Conservation (phyloP, 768 basidiomycete species). For the Kwoniella sp. region DNA sequence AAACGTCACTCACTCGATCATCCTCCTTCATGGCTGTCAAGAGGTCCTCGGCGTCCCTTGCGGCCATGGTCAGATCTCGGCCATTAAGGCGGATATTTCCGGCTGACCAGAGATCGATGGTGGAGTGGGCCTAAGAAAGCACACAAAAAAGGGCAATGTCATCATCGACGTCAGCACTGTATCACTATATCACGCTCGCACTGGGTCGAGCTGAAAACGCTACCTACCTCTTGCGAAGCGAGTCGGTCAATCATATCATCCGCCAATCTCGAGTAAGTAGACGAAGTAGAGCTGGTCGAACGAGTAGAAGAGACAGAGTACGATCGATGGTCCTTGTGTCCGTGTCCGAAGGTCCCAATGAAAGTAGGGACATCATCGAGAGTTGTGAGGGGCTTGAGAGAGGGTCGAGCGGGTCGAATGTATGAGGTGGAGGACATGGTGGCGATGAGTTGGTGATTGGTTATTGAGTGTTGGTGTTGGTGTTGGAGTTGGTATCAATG, state of each 20-base stretch:
- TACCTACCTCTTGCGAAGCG: constrained; percentile 38
- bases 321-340: constrained; percentile 25
- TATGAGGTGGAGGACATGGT: constrained; percentile 1
- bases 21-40: constrained; percentile 36
- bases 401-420: constrained; percentile 15
- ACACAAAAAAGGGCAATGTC: neutral
- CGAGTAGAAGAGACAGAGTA: constrained; percentile 34
- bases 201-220: neutral
- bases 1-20: constrained; percentile 29
- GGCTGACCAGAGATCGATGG: constrained; percentile 49
- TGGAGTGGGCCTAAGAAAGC: constrained; percentile 28
- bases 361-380: constrained; percentile 2
- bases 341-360: neutral
- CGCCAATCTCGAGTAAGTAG: constrained; percentile 35
- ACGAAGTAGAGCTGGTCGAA: constrained; percentile 28
- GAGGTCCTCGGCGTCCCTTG: constrained; percentile 37
- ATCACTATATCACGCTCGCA: too few relatives aligned
- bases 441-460: neutral
- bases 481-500: neutral
- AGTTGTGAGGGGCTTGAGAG: constrained; percentile 20
- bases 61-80: constrained; percentile 41
- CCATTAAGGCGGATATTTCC: constrained; percentile 46
- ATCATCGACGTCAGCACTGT: too few relatives aligned
- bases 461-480: too few relatives aligned
- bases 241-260: constrained; percentile 46